These are phyloP conservation scores for Rhizopus microsporus DNA, from an alignment of 371 early-diverging fungal genomes.

Conservation along the genomic window DNA sequence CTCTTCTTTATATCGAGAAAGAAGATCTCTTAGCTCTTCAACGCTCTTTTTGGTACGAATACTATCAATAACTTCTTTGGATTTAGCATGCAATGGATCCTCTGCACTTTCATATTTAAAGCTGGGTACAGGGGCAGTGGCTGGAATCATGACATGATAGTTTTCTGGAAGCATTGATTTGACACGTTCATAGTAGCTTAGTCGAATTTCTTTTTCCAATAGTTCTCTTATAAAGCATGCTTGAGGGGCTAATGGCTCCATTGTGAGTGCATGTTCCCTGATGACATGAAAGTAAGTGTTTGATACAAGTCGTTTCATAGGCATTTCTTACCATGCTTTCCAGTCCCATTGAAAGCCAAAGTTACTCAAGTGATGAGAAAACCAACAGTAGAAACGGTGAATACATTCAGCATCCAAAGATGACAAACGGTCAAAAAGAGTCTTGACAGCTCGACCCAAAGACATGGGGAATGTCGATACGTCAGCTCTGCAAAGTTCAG, in stretches of 20 bases:
- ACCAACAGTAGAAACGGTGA: slow-evolving; percentile 80
- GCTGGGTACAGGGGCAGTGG: slow-evolving; percentile 63
- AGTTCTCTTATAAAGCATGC: slow-evolving; percentile 79
- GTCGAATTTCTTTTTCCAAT: slow-evolving; percentile 73
- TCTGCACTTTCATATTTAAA: slow-evolving; percentile 65
- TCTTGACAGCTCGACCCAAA: slow-evolving; percentile 59
- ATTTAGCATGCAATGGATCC: slow-evolving; percentile 57
- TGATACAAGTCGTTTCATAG: neutral
- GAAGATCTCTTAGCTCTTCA: slow-evolving; percentile 60
- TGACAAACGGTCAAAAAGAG: slow-evolving; percentile 64
- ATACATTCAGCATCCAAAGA: slow-evolving; percentile 87
- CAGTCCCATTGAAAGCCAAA: slow-evolving; percentile 93
- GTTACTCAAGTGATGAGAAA: slow-evolving; percentile 90
- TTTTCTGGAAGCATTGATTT: slow-evolving; percentile 73
- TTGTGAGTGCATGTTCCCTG: slow-evolving; percentile 49
- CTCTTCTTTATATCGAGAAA: slow-evolving; percentile 48
- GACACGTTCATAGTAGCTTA: slow-evolving; percentile 90
- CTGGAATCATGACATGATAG: slow-evolving; percentile 64
- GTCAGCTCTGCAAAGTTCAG: slow-evolving; percentile 81
- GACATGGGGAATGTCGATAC: slow-evolving; percentile 66
- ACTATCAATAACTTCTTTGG: slow-evolving; percentile 58
- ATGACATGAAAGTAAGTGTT: neutral
- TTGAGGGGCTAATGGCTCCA: slow-evolving; percentile 54
- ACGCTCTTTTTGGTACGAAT: slow-evolving; percentile 64
- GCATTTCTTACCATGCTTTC: slow-evolving; percentile 71